A percentile compares a stretch with the other conserved stretches of the same genome.
phyloP scores from a whole-genome alignment of 306 rosid species.

The Prunus mume region DNA sequence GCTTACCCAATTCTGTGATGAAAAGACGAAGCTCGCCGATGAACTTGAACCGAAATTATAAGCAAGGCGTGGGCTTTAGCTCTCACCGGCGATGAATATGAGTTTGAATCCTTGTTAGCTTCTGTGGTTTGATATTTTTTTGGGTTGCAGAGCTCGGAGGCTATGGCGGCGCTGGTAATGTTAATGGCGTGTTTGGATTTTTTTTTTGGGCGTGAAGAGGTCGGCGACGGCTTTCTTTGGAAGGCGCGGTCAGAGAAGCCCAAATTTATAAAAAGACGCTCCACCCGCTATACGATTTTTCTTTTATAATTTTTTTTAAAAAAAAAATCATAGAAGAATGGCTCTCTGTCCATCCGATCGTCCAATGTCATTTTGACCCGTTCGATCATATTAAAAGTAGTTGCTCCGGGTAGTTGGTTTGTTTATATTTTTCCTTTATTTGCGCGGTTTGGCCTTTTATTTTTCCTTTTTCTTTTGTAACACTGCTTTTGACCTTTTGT shows the following conservation, averaged over 20 bases:
- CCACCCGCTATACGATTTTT: background rate
- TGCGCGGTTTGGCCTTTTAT: background rate
- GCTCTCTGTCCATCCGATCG: background rate
- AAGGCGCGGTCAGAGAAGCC: background rate
- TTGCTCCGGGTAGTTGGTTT: background rate
- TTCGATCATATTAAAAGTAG: background rate
- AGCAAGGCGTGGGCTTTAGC: background rate
- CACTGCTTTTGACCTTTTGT: no score
- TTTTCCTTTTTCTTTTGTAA: background rate
- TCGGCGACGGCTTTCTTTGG: background rate
- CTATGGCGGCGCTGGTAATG: background rate
- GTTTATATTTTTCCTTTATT: background rate
- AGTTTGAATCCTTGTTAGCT: no score
- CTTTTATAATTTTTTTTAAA: background rate
- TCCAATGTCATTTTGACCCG: background rate
- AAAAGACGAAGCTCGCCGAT: background rate
- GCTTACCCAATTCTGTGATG: constrained; percentile 2
- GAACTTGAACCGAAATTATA: background rate
- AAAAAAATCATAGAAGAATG: background rate
- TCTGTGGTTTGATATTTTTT: background rate
- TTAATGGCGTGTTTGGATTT: background rate
- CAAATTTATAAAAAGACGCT: background rate
- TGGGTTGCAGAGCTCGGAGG: background rate
- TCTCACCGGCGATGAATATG: background rate
- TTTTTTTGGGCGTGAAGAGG: background rate